Base-by-base conservation (phyloP, 176 grass and related monocot genomes). In the Alopecurus myosuroides region DNA sequence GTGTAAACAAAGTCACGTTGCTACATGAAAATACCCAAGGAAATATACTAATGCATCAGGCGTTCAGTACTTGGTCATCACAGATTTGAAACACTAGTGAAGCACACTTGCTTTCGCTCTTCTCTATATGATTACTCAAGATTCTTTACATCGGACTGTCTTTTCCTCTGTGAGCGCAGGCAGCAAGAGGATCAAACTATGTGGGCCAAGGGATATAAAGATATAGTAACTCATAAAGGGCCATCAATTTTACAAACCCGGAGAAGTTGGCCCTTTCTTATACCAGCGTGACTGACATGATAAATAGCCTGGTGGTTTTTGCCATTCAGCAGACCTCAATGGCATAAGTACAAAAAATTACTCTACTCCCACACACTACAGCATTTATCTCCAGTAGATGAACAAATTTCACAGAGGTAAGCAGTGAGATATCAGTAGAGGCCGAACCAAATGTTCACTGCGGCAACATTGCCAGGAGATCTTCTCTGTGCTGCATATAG, bases 401-500 rank as follows among this genome's bases (percentile, higher is more conserved):
- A 60, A 71, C 50, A 70, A 31, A 56, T 68, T 50, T 81, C 52
- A 58, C 30, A 64, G 8, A 51, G 74, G 58, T 58, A 84, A 62
- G 64, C 55, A 9, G 60, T 51, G 74, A 33, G 50, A 77, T 26
- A 84, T 36, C 71, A 57, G 76, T 44, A 77, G 19, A 65, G 11
- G 18, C 67, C 33, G 30, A 58, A 68, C 37, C 67, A 29, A 65
- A 52, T 3, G 58, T 11, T 89, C 82, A 92, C 20, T 12, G 75
- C 9, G 57, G 62, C 48, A 83, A 53, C 77, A 80, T 65, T 37
- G 70, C 48, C 67, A 86, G 79, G 33, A 95, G 28, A 20, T 79
- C 79, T 39, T 80, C 85, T 82, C 88, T 92, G 48, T 84, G 81
- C 65, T 90, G 81, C 83, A 86, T 78, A 67, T 41, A 84, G 84